phyloP scores from a whole-genome alignment of 768 basidiomycete species.

The Harrya chromipes region DNA sequence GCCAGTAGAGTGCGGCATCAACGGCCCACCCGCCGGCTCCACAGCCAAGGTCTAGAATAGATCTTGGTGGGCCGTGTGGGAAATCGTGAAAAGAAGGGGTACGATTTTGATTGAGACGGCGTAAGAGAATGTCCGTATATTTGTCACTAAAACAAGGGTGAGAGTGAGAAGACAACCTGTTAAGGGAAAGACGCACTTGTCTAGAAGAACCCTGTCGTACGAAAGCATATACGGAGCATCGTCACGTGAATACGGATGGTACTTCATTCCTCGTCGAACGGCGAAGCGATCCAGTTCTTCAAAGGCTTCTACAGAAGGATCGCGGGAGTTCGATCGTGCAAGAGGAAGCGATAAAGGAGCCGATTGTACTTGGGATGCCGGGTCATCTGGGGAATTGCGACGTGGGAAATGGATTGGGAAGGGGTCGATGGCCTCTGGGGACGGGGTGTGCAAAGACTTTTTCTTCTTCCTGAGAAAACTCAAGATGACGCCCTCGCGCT shows the following conservation, averaged over 20 bases:
- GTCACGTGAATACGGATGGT: slow-evolving; percentile 50
- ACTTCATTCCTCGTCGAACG: slow-evolving; percentile 37
- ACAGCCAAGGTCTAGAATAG: slow-evolving; percentile 74
- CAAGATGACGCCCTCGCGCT: slow-evolving; percentile 21
- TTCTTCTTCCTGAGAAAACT: slow-evolving; percentile 23
- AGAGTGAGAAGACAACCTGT: slow-evolving; percentile 5
- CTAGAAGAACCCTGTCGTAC: slow-evolving; percentile 53
- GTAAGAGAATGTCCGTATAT: slow-evolving; percentile 51
- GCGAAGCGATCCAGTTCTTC: slow-evolving; percentile 24
- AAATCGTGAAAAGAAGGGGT: slow-evolving; percentile 62
- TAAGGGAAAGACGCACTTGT: slow-evolving; percentile 46
- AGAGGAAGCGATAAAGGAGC: background rate
- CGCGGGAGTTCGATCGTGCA: slow-evolving; percentile 1
- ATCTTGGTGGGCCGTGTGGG: slow-evolving; percentile 44
- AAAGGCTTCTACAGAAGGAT: slow-evolving; percentile 20
- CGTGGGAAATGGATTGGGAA: background rate
- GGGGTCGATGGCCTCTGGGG: slow-evolving; percentile 7
- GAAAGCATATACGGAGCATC: slow-evolving; percentile 65
- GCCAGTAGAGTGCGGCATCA: slow-evolving; percentile 63
- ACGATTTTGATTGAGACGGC: slow-evolving; percentile 48
- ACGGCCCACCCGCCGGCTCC: slow-evolving; percentile 69
- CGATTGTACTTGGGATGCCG: background rate
- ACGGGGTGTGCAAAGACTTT: slow-evolving; percentile 11
- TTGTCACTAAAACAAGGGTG: slow-evolving; percentile 48
- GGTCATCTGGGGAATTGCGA: background rate